Conservation (phyloP, 169 alveolate species). For the Cryptosporidium baileyi region DNA sequence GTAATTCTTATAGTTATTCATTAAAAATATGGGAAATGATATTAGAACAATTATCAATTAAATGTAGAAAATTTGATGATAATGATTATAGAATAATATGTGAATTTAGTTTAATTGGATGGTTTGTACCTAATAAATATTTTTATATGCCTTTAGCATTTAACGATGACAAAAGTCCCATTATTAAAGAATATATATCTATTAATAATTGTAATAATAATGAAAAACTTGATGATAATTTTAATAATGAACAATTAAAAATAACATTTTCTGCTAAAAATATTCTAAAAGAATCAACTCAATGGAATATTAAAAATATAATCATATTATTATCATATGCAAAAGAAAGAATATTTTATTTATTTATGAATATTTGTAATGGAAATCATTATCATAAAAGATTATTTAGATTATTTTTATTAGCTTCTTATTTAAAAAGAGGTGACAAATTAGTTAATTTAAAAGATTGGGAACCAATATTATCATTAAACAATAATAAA, state of each 20-base stretch:
- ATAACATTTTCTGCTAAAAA: constrained; percentile 36
- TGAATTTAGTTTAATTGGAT: constrained; percentile 62
- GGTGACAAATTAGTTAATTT: constrained; percentile 61
- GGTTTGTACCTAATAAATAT: constrained; percentile 59
- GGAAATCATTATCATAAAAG: constrained; percentile 57
- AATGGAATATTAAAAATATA: constrained; percentile 35
- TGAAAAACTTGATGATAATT: neutral
- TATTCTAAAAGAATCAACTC: constrained; percentile 6
- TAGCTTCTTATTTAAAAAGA: constrained; percentile 63
- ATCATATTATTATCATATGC: constrained; percentile 5
- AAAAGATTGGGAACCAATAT: constrained; percentile 53
- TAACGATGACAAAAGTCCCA: neutral
- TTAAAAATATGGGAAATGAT: constrained; percentile 39
- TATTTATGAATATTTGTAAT: constrained; percentile 40
- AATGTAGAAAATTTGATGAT: constrained; percentile 47
- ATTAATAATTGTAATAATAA: neutral
- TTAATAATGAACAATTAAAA: neutral
- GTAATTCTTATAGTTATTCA: neutral
- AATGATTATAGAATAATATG: constrained; percentile 17
- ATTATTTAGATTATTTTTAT: constrained; percentile 31
- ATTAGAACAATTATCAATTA: constrained; percentile 14
- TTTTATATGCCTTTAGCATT: constrained; percentile 12
- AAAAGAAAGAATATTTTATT: constrained; percentile 54
- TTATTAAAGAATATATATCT: neutral
- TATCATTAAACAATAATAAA: constrained; percentile 1